phyloP scores from a whole-genome alignment of 257 asterid species.

The Paulownia fortunei region DNA sequence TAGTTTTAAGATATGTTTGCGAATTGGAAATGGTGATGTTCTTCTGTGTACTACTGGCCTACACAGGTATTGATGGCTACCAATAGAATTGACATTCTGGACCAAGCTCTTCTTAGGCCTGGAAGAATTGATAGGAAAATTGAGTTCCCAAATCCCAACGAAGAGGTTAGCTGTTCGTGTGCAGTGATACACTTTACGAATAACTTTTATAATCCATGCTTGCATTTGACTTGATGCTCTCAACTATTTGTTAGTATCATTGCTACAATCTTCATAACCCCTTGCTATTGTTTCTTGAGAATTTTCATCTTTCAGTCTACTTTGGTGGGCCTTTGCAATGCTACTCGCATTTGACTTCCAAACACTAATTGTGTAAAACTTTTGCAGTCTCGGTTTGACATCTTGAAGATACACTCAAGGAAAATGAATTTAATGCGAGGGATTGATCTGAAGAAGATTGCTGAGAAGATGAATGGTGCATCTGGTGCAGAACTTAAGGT shows the following conservation, averaged over 20 bases:
- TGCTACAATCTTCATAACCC: not conserved
- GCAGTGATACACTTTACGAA: not conserved
- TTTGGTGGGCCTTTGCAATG: not conserved
- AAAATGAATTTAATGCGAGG: conserved; percentile 91
- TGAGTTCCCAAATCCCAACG: conserved; percentile 95
- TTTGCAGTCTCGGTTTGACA: conserved; percentile 83
- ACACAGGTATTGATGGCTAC: conserved; percentile 93
- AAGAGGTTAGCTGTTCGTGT: conserved; percentile 52
- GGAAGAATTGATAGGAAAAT: conserved; percentile 94
- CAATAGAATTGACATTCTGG: conserved; percentile 87
- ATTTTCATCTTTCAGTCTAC: conserved; percentile 5
- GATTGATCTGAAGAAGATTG: conserved; percentile 86
- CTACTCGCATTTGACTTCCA: not conserved
- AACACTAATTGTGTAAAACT: conserved; percentile 20
- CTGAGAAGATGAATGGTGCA: conserved; percentile 94
- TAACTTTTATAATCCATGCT: not conserved
- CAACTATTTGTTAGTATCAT: not conserved
- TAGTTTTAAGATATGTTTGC: not conserved
- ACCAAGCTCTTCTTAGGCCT: conserved; percentile 92
- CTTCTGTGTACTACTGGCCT: not conserved
- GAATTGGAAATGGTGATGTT: not conserved
- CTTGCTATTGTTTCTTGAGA: not conserved
- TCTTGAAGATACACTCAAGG: conserved; percentile 92
- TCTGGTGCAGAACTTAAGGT: conserved; percentile 98
- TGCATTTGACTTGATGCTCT: not conserved